Percentiles rank a stretch among this genome's conserved stretches.
Conservation (phyloP, 495 filamentous ascomycete genomes). For the Cercophora sp. region DNA sequence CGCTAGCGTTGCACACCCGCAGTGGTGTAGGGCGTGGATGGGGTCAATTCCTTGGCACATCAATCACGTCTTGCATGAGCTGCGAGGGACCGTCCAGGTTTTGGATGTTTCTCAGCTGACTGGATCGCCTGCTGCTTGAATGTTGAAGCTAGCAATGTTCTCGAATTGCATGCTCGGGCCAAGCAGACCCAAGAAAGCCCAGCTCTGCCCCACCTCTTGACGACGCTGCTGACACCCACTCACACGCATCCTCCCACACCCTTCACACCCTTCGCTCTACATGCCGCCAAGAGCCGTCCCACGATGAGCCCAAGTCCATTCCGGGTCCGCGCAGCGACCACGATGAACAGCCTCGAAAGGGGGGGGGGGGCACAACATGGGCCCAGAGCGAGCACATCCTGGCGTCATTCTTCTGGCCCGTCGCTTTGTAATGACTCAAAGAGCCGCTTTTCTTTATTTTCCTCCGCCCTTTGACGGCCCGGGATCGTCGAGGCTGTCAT, state of each 20-base stretch:
- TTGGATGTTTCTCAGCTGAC: not conserved
- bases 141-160: too few species aligned
- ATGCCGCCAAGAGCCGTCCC: not conserved
- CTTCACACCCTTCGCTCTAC: slow-evolving; percentile 6
- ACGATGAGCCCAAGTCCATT: not conserved
- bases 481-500: not conserved
- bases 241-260: slow-evolving; percentile 2
- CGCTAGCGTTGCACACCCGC: not conserved
- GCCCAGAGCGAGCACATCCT: not conserved
- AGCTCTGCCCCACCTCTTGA: not conserved
- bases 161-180: too few species aligned
- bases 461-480: not conserved
- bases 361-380: not conserved
- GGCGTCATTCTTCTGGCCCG: not conserved
- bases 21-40: not conserved
- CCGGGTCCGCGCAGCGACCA: not conserved
- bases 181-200: not conserved
- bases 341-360: not conserved
- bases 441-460: slow-evolving; percentile 2
- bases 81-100: not conserved
- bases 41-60: not conserved
- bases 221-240: slow-evolving; percentile 5
- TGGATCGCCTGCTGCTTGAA: too few species aligned
- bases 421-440: slow-evolving; percentile 12
- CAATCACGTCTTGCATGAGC: not conserved